Conservation (phyloP, 176 grass and related monocot species). For the Luzula sylvatica region DNA sequence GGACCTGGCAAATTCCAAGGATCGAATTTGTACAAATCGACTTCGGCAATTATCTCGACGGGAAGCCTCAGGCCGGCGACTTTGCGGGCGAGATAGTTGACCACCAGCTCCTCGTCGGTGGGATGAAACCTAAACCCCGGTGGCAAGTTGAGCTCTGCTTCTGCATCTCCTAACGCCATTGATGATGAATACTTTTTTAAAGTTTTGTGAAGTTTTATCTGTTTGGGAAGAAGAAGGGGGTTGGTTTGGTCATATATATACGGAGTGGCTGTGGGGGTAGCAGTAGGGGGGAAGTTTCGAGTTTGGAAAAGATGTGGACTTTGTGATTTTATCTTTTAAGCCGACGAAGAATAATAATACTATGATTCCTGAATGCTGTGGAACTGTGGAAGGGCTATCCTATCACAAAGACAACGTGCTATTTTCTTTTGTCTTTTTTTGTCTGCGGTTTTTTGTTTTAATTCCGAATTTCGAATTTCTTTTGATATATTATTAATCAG, state of each 20-base stretch:
- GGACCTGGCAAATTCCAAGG: conserved; percentile 36
- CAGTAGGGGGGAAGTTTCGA: conserved; percentile 15
- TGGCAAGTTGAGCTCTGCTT: conserved; percentile 20
- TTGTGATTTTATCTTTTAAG: not conserved
- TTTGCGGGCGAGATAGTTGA: conserved; percentile 26
- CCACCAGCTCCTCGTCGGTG: conserved; percentile 32
- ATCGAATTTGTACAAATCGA: conserved; percentile 38
- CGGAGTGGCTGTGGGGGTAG: not conserved
- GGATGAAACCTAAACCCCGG: conserved; percentile 38
- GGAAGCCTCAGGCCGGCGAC: conserved; percentile 12
- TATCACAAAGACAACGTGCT: too few relatives aligned
- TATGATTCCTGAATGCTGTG: not conserved
- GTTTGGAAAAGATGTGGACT: conserved; percentile 16
- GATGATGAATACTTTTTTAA: not conserved
- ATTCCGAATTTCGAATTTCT: too few relatives aligned
- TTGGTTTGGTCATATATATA: not conserved
- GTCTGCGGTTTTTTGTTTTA: too few relatives aligned
- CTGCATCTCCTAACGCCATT: conserved; percentile 7
- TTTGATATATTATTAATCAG: too few relatives aligned
- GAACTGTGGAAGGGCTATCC: not conserved
- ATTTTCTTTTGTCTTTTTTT: too few relatives aligned
- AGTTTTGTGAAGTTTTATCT: not conserved
- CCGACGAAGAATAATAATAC: conserved; percentile 15
- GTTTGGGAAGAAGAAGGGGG: not conserved
- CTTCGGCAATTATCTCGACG: conserved; percentile 25